Percentiles rank a stretch among this genome's conserved stretches.
Conservation (phyloP, 2,329 filamentous ascomycete genomes). For the Tolypocladium pustulatum region DNA sequence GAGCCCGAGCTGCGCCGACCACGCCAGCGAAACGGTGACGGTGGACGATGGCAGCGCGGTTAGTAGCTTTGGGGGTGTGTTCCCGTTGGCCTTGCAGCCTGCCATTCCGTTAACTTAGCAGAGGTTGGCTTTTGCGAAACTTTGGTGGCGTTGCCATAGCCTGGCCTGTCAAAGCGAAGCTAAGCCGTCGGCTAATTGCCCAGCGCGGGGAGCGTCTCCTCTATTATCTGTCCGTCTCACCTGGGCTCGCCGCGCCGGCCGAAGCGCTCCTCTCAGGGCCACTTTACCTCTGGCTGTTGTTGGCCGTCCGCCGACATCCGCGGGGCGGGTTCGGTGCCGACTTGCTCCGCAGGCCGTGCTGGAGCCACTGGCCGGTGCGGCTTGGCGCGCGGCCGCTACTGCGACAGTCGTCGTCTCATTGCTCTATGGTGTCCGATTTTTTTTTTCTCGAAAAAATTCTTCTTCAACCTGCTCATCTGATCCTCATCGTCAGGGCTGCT, state of each 20-base stretch:
- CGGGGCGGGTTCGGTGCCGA: background rate
- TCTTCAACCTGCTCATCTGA: background rate
- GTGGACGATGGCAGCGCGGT: background rate
- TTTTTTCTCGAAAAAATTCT: background rate
- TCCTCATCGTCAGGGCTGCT: background rate
- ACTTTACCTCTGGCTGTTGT: too few species aligned
- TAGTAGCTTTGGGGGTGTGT: background rate
- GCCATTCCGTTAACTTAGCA: too few species aligned
- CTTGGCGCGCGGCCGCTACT: background rate
- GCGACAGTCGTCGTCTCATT: background rate
- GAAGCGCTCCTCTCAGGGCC: background rate
- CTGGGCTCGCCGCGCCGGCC: background rate
- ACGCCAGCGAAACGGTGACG: background rate
- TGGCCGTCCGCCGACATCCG: background rate
- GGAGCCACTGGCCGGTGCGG: background rate
- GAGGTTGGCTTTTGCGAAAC: too few species aligned
- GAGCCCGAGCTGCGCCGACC: background rate
- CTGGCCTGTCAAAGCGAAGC: background rate
- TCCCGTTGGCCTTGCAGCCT: background rate
- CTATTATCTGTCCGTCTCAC: too few species aligned
- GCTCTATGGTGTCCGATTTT: background rate
- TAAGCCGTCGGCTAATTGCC: background rate
- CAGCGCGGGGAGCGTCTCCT: background rate
- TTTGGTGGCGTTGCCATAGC: background rate
- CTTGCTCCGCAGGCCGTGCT: background rate